Evolutionary conservation across 1,284 basidiomycete genomes (phyloP), one percentile per base, ranked within the genome.

Genomic region (Singerocomus inundabilis): DNA sequence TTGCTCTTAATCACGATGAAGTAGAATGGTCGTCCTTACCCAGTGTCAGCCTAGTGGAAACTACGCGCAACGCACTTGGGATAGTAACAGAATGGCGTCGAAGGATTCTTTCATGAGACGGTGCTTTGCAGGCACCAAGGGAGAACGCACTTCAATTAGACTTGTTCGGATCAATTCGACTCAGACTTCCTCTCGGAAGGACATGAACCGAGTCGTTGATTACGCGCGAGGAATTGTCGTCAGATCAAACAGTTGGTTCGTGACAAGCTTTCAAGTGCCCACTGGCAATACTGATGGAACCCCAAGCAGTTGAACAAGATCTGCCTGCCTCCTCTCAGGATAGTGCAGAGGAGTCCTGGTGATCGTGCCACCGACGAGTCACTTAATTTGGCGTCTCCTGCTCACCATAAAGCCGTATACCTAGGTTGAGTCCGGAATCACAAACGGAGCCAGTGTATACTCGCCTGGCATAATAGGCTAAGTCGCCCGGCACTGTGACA

Each of bases 61-160:
- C 24, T 46, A 15, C 46, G 15, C 6, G 16, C 26, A n/a, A 48
- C 30, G 24, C 13, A 16, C 25, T 47, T 18, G 5, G 26, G 36
- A 13, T 21, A 13, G 6, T 15, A 26, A 16, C 25, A 26, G 13
- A 8, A 29, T 10, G 13, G 7, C 18, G n/a, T 28, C 25, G 10
- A 25, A 31, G 15, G n/a, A n/a, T n/a, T n/a, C 10, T 39, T 30
- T 21, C 13, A 15, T 49, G 31, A 46, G 31, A 38, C n/a, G 4
- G 6, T 36, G 30, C 10, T 8, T 18, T 7, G 15, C 25, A 34
- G n/a, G 24, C 13, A 13, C 32, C 8, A 7, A 13, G 16, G 16
- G 18, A 31, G 16, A 26, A 55, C 52, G 15, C 36, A 50, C 51
- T 50, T 10, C 34, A 31, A 54, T 34, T 42, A 37, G 35, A 54